phyloP scores from a whole-genome alignment of 495 filamentous ascomycete species.

The Lasiosphaeria hispida region DNA sequence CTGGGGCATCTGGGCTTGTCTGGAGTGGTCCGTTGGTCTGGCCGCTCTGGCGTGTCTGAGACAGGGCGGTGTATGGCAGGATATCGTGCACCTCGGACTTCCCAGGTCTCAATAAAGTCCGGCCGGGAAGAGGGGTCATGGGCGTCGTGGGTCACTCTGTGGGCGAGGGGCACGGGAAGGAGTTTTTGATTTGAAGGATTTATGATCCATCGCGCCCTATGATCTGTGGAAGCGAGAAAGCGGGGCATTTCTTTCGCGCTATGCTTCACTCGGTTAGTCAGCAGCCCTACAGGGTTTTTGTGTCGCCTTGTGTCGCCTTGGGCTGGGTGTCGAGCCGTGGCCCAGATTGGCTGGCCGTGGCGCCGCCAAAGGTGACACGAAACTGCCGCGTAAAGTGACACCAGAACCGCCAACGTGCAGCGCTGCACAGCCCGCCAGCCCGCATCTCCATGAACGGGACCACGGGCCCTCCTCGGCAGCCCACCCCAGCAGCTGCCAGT shows the following conservation, averaged over 20 bases:
- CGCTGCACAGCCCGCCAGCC: neutral
- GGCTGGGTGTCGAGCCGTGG: too few relatives aligned
- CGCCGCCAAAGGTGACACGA: constrained; percentile 1
- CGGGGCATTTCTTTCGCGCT: constrained; percentile 5
- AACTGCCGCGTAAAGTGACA: constrained; percentile 5
- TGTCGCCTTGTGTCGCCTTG: neutral
- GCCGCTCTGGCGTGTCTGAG: neutral
- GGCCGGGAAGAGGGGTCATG: neutral
- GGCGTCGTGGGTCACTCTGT: neutral
- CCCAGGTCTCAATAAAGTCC: neutral
- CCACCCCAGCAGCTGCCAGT: too few relatives aligned
- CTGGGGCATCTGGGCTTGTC: too few relatives aligned
- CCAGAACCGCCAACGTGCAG: too few relatives aligned
- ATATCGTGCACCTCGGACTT: neutral
- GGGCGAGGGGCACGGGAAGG: neutral
- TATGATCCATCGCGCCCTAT: neutral
- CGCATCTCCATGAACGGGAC: neutral
- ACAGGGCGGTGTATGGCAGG: neutral
- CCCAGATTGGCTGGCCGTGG: neutral
- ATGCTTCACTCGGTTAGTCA: constrained; percentile 7
- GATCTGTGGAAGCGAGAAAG: neutral
- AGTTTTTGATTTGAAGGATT: neutral
- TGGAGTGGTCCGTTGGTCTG: neutral
- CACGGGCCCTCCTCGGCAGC: too few relatives aligned
- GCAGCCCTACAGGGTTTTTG: constrained; percentile 17